Evolutionary conservation across 2,329 filamentous ascomycete genomes (phyloP), one percentile per base, ranked within the genome.

Genomic region (Fusarium verrucosum): DNA sequence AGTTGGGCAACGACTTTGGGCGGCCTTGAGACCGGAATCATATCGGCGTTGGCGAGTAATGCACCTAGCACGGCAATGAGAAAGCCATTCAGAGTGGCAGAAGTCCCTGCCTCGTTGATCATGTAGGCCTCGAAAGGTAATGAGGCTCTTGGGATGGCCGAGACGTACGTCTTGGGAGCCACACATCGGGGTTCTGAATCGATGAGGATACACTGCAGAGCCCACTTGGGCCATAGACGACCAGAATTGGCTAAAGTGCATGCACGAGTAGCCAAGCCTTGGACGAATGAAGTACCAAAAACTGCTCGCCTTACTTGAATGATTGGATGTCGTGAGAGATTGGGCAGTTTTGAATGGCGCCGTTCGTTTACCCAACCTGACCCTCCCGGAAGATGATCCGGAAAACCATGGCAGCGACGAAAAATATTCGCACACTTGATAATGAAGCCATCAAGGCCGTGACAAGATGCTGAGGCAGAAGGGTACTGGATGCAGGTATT

Each of bases 321-420:
- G 70, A 72, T 72, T 72, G 70, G 70, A 23, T 58, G 33, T 68
- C 44, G 52, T 53, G 47, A 65, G 26, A 60, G 58, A 46, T 65
- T 65, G 59, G 59, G 69, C 58, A 66, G 69, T 70, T 69, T 70
- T 70, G 66, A 45, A 72, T 66, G 59, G 69, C 63, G 69, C 67
- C 44, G 61, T 45, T 47, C 58, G 51, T 61, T 68, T 62, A 66
- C 68, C 68, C 68, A 70, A 71, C 60, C 44, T 59, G 69, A 55
- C 57, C 50, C 57, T 63, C 63, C 68, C 66, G 70, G 65, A 62
- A 70, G 45, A 57, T 51, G 57, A 66, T 58, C 70, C 63, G 68
- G 70, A 67, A 63, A 58, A 41, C 14, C 47, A 50, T n/a, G 28
- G 22, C 20, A 33, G 33, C 37, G 58, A 58, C 62, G 58, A 52